These are phyloP conservation scores for Fusarium robinianum DNA, from an alignment of 2,329 filamentous ascomycete species.

Conservation along the genomic window DNA sequence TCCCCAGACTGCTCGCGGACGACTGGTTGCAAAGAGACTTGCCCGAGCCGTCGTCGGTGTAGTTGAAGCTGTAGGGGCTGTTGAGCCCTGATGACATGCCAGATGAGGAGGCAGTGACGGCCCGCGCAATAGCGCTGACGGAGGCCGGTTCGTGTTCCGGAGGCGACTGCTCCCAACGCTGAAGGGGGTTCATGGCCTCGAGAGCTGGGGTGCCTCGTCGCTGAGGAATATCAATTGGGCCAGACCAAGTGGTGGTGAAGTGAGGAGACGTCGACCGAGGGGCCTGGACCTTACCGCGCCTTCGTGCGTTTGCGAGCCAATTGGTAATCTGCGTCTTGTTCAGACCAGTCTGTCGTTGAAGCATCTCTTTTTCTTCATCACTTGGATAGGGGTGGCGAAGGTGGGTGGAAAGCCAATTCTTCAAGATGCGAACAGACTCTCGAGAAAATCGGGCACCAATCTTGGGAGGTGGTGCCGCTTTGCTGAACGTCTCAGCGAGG, in stretches of 20 bases:
- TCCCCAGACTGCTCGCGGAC: conserved; percentile 63
- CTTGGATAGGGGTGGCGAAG: conserved; percentile 84
- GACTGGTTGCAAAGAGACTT: conserved; percentile 63
- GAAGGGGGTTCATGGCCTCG: conserved; percentile 60
- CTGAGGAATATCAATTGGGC: conserved; percentile 75
- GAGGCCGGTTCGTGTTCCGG: conserved; percentile 64
- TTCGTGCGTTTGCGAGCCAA: conserved; percentile 88
- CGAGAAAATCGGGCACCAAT: conserved; percentile 77
- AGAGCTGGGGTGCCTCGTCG: conserved; percentile 59
- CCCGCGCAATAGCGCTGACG: conserved; percentile 61
- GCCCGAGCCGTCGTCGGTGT: conserved; percentile 64
- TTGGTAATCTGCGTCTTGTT: conserved; percentile 85
- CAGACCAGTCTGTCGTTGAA: conserved; percentile 79
- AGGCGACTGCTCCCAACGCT: conserved; percentile 63
- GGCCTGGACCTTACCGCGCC: conserved; percentile 75
- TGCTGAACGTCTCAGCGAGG: conserved; percentile 32
- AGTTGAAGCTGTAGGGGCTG: conserved; percentile 61
- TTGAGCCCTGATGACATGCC: conserved; percentile 58
- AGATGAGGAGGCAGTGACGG: conserved; percentile 59
- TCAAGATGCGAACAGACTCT: conserved; percentile 78
- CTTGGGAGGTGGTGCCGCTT: conserved; percentile 55
- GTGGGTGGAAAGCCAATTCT: conserved; percentile 83
- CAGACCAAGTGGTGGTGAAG: conserved; percentile 60
- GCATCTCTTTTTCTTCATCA: conserved; percentile 80
- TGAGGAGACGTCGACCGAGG: conserved; percentile 72